A percentile compares a stretch with the other conserved stretches of the same genome.
These are phyloP conservation scores for Pseudisothecium myosuroides DNA, from an alignment of 225 moss, liverwort and hornwort species.

Conservation along the genomic window DNA sequence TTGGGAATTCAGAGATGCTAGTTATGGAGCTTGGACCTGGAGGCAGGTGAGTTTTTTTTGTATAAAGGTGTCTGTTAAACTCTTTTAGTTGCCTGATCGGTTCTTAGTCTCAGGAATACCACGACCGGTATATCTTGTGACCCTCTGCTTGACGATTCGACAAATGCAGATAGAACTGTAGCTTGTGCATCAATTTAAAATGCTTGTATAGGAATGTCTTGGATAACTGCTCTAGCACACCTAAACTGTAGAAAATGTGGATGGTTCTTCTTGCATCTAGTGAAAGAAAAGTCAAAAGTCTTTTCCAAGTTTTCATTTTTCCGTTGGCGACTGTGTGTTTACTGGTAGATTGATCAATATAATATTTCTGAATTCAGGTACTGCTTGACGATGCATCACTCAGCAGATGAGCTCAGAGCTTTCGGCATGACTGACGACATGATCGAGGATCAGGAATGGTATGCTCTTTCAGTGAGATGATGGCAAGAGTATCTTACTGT, in stretches of 20 bases:
- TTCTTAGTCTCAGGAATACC: background rate
- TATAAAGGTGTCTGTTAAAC: background rate
- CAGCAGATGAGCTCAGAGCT: slow-evolving; percentile 66
- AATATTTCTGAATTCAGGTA: slow-evolving; percentile 47
- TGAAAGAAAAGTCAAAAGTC: background rate
- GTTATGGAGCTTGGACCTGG: slow-evolving; percentile 98
- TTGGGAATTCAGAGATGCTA: slow-evolving; percentile 89
- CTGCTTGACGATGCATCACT: slow-evolving; percentile 80
- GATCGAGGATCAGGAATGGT: slow-evolving; percentile 98
- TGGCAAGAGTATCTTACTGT: background rate
- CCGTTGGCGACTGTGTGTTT: background rate
- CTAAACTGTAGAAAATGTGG: background rate
- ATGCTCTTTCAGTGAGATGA: background rate
- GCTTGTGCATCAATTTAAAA: background rate
- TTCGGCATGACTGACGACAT: slow-evolving; percentile 98
- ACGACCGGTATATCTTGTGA: background rate
- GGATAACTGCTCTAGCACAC: background rate
- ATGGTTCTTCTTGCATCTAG: background rate
- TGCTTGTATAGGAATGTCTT: background rate
- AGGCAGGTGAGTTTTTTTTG: slow-evolving; percentile 58
- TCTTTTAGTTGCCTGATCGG: background rate
- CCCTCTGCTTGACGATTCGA: background rate
- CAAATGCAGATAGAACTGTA: background rate
- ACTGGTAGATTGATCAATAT: background rate
- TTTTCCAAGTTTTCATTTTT: background rate